phyloP scores from a whole-genome alignment of 202 grass and related monocot species.

The Zoysia matrella region DNA sequence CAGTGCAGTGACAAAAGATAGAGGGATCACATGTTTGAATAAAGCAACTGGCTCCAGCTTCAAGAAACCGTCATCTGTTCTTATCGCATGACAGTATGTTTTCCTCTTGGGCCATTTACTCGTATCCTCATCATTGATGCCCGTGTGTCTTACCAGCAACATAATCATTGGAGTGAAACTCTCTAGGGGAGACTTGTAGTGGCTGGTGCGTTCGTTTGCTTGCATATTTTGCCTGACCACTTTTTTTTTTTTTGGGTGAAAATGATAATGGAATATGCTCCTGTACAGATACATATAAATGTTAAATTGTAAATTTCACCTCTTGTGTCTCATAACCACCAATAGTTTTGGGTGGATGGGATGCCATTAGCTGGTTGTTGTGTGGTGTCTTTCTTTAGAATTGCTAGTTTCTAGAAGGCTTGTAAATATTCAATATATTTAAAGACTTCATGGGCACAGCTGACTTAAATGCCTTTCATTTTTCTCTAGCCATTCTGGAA shows the following conservation, averaged over 20 bases:
- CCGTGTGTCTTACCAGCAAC: conserved; percentile 40
- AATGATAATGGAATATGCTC: conserved; percentile 76
- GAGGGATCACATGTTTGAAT: too few species aligned
- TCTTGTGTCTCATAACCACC: conserved; percentile 20
- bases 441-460: too few species aligned
- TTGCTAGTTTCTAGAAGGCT: background rate
- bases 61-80: too few species aligned
- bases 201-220: conserved; percentile 26
- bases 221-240: conserved; percentile 39
- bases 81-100: too few species aligned
- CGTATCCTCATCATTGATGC: conserved; percentile 12
- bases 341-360: conserved; percentile 5
- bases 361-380: conserved; percentile 10
- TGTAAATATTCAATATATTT: conserved; percentile 30
- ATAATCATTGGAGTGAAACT: conserved; percentile 33
- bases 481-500: too few species aligned
- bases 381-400: background rate
- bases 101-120: conserved; percentile 24
- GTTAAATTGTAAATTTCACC: conserved; percentile 25
- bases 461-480: too few species aligned
- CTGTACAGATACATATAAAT: conserved; percentile 80
- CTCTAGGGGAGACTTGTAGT: conserved; percentile 36
- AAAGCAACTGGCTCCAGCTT: too few species aligned
- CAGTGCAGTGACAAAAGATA: too few species aligned
- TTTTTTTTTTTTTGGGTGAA: background rate